Base-by-base conservation (phyloP, 2,329 filamentous ascomycete genomes). In the Lachnellula subtilissima region DNA sequence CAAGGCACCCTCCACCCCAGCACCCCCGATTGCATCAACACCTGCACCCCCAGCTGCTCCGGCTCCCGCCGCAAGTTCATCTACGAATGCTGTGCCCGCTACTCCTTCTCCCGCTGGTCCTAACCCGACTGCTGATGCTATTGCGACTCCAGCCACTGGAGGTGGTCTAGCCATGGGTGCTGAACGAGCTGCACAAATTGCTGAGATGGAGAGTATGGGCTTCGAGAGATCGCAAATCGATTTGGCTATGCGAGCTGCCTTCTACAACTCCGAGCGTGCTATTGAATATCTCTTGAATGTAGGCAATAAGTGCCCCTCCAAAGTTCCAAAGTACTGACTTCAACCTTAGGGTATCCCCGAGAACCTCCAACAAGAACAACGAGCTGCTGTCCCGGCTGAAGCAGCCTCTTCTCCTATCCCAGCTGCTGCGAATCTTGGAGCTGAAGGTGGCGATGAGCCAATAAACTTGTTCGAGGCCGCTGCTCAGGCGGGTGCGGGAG, bases 151-250 rank as follows among this genome's bases (percentile, higher is more conserved):
- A 17, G 71, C 78, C 51, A 72, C 76, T 46, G 87, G 85, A 69
- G 85, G 91, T 65, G 85, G 89, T n/a, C 81, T 97, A 70, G 85
- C 91, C 19, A 87, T 96, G 76, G 94, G 94, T 52, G 79, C 86
- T 59, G 88, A 93, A 72, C 86, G 91, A 64, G 84, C 89, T 61
- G 85, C 86, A 64, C 91, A 91, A 39, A 87, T 97, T 68, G 82
- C 87, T 49, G 91, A 92, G 71, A 96, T 99, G 91, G 92, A 96
- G 75, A 88, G 87, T 63, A 99, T 99, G 94, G 94, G 94, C 8
- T 99, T 99, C 65, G 84, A 89, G 68, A 83, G 92, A 69, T 78
- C 84, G 52, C 88, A 96, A 70, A 96, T 97, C 64, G 91, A 97
- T 66, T 84, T 88, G 48, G 94, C 94, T 51, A 94, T 99, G 87